Evolutionary conservation across 768 basidiomycete species (phyloP).

Genomic region (Suillus luteus): DNA sequence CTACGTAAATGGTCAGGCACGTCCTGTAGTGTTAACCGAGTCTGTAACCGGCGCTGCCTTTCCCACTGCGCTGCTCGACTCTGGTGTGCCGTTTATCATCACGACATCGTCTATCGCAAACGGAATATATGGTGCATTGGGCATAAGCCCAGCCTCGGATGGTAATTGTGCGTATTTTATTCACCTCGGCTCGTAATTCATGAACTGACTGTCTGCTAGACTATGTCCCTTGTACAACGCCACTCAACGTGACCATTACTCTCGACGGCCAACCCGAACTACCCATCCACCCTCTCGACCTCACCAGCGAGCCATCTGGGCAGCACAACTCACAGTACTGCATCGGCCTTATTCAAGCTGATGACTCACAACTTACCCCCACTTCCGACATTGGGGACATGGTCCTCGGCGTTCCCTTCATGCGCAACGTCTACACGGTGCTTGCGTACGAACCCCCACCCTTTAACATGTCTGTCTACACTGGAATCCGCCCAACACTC

Average conservation of each 20-base stretch:
- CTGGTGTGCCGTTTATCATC: constrained; percentile 68
- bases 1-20: constrained; percentile 49
- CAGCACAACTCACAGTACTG: constrained; percentile 50
- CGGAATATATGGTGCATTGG: constrained; percentile 76
- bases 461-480: constrained; percentile 38
- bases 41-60: constrained; percentile 41
- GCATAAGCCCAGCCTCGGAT: constrained; percentile 56
- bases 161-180: constrained; percentile 57
- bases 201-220: constrained; percentile 43
- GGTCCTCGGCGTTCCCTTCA: constrained; percentile 77
- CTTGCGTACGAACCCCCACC: constrained; percentile 61
- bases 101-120: constrained; percentile 64
- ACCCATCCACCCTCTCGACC: constrained; percentile 74
- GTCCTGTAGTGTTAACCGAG: constrained; percentile 42
- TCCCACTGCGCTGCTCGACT: constrained; percentile 73
- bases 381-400: constrained; percentile 57
- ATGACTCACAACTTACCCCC: constrained; percentile 42
- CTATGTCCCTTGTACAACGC: constrained; percentile 70
- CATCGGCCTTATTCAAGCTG: constrained; percentile 68
- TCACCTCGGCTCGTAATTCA: background rate
- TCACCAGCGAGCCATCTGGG: constrained; percentile 51
- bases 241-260: constrained; percentile 72
- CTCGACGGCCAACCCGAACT: constrained; percentile 58
- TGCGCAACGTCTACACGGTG: constrained; percentile 77
- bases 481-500: constrained; percentile 43